A percentile compares a stretch with the other conserved stretches of the same genome.
phyloP scores from a whole-genome alignment of 2,329 filamentous ascomycete genomes.

The Bisporella sp. region DNA sequence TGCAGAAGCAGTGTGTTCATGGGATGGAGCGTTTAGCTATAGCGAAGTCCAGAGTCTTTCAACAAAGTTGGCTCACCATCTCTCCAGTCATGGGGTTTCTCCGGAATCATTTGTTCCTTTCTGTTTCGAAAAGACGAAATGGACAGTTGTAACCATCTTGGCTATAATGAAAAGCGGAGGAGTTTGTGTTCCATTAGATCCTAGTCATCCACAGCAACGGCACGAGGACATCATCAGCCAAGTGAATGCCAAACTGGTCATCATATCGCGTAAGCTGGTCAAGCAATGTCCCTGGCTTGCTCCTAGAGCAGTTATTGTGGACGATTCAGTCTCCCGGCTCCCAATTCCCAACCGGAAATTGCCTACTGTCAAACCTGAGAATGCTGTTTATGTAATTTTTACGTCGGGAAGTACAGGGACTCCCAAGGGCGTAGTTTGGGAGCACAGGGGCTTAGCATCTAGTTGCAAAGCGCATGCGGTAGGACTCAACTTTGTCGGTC shows the following conservation, averaged over 20 bases:
- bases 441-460: constrained; percentile 12
- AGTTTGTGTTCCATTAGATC: neutral
- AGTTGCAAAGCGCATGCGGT: neutral
- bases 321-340: neutral
- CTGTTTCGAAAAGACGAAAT: neutral
- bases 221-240: neutral
- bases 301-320: neutral
- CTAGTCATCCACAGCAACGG: neutral
- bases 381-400: constrained; percentile 5
- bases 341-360: neutral
- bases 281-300: neutral
- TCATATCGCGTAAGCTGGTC: neutral
- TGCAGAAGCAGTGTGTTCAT: constrained; percentile 10
- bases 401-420: constrained; percentile 12
- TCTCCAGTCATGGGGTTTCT: no score
- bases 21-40: constrained; percentile 10
- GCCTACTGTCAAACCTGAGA: neutral
- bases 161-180: neutral
- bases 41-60: no score
- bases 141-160: neutral
- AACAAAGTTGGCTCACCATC: no score
- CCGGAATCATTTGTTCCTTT: neutral
- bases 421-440: constrained; percentile 28
- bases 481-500: neutral
- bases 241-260: neutral